These are phyloP conservation scores for Pythium aquatile DNA, from an alignment of 352 stramenopile genomes.

Conservation along the genomic window DNA sequence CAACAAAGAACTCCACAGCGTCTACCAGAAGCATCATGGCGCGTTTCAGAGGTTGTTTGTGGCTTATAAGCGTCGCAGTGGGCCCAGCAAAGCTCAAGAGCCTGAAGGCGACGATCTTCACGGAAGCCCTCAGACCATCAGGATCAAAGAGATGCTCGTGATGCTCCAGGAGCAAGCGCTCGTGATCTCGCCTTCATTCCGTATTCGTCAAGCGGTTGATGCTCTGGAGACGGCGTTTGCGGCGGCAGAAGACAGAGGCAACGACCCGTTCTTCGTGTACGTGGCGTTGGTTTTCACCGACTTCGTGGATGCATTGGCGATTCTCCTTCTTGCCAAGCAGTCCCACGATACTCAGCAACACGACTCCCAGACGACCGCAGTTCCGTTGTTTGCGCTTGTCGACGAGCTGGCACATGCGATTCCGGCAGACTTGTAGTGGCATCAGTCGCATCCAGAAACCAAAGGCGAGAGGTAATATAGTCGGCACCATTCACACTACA, in stretches of 20 bases:
- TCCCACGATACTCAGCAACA: conserved; percentile 21
- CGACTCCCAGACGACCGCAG: background rate
- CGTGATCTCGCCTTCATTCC: conserved; percentile 20
- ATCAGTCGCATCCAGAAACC: background rate
- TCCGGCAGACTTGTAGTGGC: background rate
- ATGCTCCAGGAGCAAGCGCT: conserved; percentile 15
- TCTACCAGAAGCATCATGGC: conserved; percentile 42
- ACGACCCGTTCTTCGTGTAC: conserved; percentile 54
- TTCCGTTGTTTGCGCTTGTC: conserved; percentile 36
- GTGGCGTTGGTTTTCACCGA: conserved; percentile 53
- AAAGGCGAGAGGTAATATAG: background rate
- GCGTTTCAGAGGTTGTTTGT: conserved; percentile 35
- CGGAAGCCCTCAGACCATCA: conserved; percentile 4
- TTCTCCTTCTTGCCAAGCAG: conserved; percentile 50
- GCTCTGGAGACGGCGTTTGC: conserved; percentile 21
- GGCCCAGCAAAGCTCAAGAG: background rate
- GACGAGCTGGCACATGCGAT: conserved; percentile 44
- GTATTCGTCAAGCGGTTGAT: conserved; percentile 22
- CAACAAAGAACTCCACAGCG: conserved; percentile 37
- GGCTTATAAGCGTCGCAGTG: conserved; percentile 14
- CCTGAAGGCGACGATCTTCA: conserved; percentile 8
- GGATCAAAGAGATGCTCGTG: conserved; percentile 22
- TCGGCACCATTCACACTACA: conserved; percentile 1
- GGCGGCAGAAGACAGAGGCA: background rate
- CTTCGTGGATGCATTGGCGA: conserved; percentile 52